Conservation (phyloP, 495 filamentous ascomycete species). For the Aspergillus cristatus region DNA sequence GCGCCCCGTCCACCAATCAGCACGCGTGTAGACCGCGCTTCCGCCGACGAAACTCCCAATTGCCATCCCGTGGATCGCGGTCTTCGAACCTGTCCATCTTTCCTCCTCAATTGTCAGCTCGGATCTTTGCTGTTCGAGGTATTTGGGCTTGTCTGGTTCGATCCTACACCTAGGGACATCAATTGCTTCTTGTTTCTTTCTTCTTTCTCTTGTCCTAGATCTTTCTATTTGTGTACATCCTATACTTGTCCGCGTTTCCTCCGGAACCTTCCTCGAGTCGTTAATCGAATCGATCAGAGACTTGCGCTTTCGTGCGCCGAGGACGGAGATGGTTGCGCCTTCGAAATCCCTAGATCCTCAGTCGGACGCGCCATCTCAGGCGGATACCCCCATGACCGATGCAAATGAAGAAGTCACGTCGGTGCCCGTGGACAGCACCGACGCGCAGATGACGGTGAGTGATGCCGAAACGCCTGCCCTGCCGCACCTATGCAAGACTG, state of each 20-base stretch:
- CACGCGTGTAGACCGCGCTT: conserved; percentile 26
- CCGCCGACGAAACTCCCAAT: conserved; percentile 23
- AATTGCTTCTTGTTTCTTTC: neutral
- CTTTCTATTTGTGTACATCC: conserved; percentile 1
- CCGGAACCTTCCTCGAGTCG: conserved; percentile 8
- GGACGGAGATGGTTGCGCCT: conserved; percentile 41
- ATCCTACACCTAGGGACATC: no score
- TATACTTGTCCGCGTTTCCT: conserved; percentile 4
- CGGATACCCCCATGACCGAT: conserved; percentile 51
- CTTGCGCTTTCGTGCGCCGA: conserved; percentile 23
- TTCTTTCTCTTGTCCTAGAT: neutral
- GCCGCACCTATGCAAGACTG: neutral
- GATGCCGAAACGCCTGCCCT: neutral
- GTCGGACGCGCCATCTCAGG: conserved; percentile 40
- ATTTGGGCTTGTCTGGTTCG: no score
- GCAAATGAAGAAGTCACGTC: conserved; percentile 44
- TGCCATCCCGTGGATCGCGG: conserved; percentile 29
- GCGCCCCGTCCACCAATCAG: conserved; percentile 29
- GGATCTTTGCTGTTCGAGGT: conserved; percentile 1
- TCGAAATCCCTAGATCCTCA: conserved; percentile 23
- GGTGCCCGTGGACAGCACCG: conserved; percentile 32
- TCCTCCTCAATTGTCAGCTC: conserved; percentile 8
- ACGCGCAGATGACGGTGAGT: conserved; percentile 40
- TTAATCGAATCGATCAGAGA: neutral
- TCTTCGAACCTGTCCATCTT: conserved; percentile 4